Evolutionary conservation across 768 basidiomycete species (phyloP).

Genomic region (Guyanaporus albipodus): DNA sequence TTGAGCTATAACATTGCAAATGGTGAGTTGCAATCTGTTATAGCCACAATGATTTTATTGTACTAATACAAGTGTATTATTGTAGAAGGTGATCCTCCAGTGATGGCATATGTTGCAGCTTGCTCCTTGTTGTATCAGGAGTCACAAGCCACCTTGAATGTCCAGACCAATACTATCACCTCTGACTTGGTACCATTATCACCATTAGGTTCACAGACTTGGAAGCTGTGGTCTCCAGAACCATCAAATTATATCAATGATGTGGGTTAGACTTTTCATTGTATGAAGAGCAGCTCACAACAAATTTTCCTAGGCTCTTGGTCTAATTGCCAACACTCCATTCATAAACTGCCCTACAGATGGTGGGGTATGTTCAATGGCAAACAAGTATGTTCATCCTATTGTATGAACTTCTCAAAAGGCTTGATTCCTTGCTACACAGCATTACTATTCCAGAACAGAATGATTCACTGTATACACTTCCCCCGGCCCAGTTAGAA

Average conservation of each 20-base stretch:
- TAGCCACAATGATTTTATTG: no score
- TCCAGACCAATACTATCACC: neutral
- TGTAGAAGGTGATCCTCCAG: neutral
- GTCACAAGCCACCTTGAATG: neutral
- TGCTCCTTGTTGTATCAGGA: slow-evolving; percentile 4
- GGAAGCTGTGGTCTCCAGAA: slow-evolving; percentile 8
- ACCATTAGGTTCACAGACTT: neutral
- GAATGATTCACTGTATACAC: neutral
- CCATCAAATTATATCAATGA: neutral
- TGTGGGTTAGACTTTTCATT: neutral
- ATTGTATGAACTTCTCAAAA: no score
- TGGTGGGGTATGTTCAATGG: neutral
- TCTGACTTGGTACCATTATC: neutral
- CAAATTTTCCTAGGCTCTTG: neutral
- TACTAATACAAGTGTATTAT: no score
- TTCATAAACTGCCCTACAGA: neutral
- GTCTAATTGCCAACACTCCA: neutral
- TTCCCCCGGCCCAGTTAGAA: slow-evolving; percentile 1
- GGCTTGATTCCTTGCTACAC: neutral
- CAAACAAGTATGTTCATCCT: neutral
- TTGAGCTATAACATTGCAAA: neutral
- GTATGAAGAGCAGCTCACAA: neutral
- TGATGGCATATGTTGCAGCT: slow-evolving; percentile 5
- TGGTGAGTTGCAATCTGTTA: neutral
- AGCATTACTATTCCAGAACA: neutral